Base-by-base conservation (phyloP, 148 eudicot species). In the Agrostemma githago region DNA sequence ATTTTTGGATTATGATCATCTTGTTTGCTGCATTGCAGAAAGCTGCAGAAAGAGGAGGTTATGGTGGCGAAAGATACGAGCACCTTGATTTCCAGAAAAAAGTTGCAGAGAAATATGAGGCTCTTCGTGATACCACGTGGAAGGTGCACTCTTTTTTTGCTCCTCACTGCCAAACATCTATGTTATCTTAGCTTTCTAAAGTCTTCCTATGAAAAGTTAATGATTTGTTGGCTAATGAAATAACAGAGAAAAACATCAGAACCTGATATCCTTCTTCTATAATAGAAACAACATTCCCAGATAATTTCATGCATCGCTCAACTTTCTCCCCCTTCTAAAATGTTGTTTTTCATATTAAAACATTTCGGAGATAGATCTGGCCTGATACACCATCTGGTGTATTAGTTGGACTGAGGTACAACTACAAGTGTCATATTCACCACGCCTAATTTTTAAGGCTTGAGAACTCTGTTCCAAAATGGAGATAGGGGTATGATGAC, bases 31-130 rank as follows among this genome's bases (percentile, higher is more conserved):
- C 58, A 81, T 38, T 66, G 60, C 82, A 95, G 99, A 86, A 90
- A 90, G 99, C 99, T 81, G 92, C 97, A 14, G 96, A 92, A 82
- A 86, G 99, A 82, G 96, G 99, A 72, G 99, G 97, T 34, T 95
- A 92, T 79, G 97, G 99, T 69, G 91, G 79, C n/a, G 99, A 95
- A 83, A 85, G 99, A 78, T 95, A 92, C 7, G 99, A 92, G 82
- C 88, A 82, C 74, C 96, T 92, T 81, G 97, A 92, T 75, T 95
- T 95, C 71, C 97, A 95, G 73, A 90, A 68, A 75, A 89, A 86
- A 80, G 99, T 95, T 70, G 86, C 85, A 58, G 83, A 81, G 66
- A 87, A 85, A 61, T 95, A 89, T 72, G 74, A 83, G 80, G 76
- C 70, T 39, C 99, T 95, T 68, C 79, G 51, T 60, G 97, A 95